phyloP scores from a whole-genome alignment of 345 rosid species.

The Populus pruinosa region DNA sequence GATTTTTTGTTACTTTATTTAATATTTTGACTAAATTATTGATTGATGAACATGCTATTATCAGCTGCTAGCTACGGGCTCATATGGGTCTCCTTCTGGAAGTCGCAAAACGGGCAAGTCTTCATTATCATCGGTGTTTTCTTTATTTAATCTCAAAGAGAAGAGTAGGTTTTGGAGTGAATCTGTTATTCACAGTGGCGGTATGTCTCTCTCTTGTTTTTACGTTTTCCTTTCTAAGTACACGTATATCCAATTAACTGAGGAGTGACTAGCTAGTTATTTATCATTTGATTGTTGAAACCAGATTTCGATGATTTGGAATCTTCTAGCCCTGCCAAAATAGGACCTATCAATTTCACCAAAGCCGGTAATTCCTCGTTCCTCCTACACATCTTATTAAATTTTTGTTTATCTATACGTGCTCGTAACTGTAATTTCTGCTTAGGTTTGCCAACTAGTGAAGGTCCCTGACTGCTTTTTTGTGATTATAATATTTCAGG shows the following conservation, averaged over 20 bases:
- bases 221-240: neutral
- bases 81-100: conserved; percentile 2
- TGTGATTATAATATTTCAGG: conserved; percentile 31
- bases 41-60: neutral
- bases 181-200: conserved; percentile 57
- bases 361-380: conserved; percentile 56
- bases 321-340: conserved; percentile 46
- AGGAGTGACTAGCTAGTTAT: neutral
- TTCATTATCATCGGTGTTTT: conserved; percentile 55
- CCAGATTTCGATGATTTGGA: conserved; percentile 63
- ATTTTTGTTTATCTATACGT: neutral
- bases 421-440: neutral
- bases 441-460: neutral
- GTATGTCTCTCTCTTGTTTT: conserved; percentile 21
- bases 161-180: conserved; percentile 94
- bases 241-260: neutral
- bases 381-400: neutral
- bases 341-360: conserved; percentile 65
- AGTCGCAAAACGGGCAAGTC: neutral
- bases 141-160: conserved; percentile 82
- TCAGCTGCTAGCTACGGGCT: conserved; percentile 6
- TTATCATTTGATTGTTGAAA: neutral
- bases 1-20: too few relatives aligned
- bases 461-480: neutral
- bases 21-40: neutral